phyloP scores from a whole-genome alignment of 2,329 filamentous ascomycete genomes.

The Fusarium concolor region DNA sequence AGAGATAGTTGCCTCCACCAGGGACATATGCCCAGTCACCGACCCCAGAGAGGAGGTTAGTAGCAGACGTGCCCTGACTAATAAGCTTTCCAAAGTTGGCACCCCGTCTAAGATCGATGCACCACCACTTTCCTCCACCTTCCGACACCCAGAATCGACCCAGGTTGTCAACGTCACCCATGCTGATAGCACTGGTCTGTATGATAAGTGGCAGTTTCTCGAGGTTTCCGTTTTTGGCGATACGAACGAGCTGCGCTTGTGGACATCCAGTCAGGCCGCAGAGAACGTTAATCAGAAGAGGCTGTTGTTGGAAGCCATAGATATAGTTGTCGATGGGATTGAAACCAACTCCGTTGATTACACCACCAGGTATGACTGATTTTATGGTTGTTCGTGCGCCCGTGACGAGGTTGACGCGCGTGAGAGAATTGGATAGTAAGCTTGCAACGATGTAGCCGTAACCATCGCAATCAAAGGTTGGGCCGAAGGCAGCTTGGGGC shows the following conservation, averaged over 20 bases:
- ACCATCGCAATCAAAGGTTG: slow-evolving; percentile 29
- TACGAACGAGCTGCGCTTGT: slow-evolving; percentile 24
- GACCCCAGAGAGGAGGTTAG: background rate
- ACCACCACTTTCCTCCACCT: slow-evolving; percentile 18
- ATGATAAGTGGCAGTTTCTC: background rate
- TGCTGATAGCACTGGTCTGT: background rate
- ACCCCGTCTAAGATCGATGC: slow-evolving; percentile 13
- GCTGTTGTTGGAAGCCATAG: slow-evolving; percentile 24
- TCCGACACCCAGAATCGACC: slow-evolving; percentile 30
- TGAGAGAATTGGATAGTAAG: background rate
- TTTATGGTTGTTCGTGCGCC: slow-evolving; percentile 1
- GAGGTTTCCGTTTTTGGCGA: slow-evolving; percentile 19
- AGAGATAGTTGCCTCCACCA: slow-evolving; percentile 31
- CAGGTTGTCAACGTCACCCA: slow-evolving; percentile 32
- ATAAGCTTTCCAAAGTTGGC: slow-evolving; percentile 2
- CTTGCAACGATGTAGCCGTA: slow-evolving; percentile 25
- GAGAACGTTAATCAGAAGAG: rapidly evolving
- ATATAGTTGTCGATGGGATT: slow-evolving; percentile 40
- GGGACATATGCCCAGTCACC: slow-evolving; percentile 38
- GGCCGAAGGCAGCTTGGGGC: slow-evolving; percentile 8
- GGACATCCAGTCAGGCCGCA: background rate
- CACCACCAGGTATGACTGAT: background rate
- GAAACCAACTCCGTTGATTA: slow-evolving; percentile 37
- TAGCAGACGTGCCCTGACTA: background rate
- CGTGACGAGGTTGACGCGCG: slow-evolving; percentile 14